Percentiles rank a stretch among this genome's conserved stretches.
Conservation (phyloP, 2,329 filamentous ascomycete genomes). For the Seiridium cupressi region DNA sequence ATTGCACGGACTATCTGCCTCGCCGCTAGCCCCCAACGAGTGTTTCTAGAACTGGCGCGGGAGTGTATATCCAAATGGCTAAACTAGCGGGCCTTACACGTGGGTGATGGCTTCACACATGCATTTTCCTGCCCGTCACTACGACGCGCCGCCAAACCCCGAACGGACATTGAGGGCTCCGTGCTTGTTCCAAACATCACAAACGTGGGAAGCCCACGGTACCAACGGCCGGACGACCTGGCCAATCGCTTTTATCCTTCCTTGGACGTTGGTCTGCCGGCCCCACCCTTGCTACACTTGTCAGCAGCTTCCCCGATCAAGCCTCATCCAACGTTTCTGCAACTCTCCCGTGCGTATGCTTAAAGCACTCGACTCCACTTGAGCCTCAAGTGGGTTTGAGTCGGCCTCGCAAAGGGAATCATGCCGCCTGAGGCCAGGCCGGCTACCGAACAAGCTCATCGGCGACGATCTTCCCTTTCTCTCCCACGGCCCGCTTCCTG, state of each 20-base stretch:
- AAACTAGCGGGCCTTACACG: background rate
- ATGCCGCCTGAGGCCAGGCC: too few species aligned
- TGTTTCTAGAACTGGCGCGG: background rate
- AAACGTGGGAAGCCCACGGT: background rate
- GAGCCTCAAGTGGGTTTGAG: too few species aligned
- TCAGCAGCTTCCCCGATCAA: background rate
- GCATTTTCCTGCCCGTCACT: background rate
- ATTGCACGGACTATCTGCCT: background rate
- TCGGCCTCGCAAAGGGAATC: too few species aligned
- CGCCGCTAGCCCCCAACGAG: background rate
- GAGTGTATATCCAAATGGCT: background rate
- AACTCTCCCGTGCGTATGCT: background rate
- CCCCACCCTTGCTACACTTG: background rate
- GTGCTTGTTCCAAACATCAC: background rate
- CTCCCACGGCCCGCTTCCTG: too few species aligned
- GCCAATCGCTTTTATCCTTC: background rate
- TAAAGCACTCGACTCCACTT: too few species aligned
- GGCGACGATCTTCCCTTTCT: too few species aligned
- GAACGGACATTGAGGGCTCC: background rate
- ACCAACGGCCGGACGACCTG: background rate
- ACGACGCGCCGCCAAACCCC: background rate
- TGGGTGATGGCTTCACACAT: background rate
- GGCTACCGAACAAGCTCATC: too few species aligned
- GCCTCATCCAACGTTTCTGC: background rate
- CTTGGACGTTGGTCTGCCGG: background rate